These are phyloP conservation scores for Tilletia setariae DNA, from an alignment of 1,284 basidiomycete genomes.

Conservation along the genomic window DNA sequence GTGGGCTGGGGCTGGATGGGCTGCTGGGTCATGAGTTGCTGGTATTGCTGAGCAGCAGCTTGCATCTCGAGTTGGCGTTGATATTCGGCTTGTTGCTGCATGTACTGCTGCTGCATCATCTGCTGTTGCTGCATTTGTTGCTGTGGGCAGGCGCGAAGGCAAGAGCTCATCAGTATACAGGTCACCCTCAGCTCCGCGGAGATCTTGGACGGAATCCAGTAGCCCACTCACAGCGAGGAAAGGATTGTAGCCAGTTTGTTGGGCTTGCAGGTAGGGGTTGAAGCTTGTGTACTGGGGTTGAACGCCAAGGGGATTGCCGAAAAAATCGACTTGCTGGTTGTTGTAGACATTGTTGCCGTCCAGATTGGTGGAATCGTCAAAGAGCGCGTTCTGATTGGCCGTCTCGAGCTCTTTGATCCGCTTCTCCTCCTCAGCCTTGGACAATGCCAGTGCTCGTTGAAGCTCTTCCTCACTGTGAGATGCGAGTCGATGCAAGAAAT, in stretches of 20 bases:
- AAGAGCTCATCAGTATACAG: not conserved
- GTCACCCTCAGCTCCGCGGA: no score
- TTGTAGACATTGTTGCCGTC: constrained; percentile 45
- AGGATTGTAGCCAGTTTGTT: constrained; percentile 50
- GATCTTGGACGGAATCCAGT: not conserved
- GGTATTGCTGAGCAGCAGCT: constrained; percentile 55
- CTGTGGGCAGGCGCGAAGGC: not conserved
- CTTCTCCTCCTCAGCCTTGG: constrained; percentile 70
- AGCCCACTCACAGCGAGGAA: constrained; percentile 22
- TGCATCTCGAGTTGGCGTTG: constrained; percentile 55
- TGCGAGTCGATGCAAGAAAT: not conserved
- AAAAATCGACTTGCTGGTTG: constrained; percentile 45
- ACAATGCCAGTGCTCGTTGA: constrained; percentile 71
- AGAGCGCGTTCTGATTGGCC: constrained; percentile 71
- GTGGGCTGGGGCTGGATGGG: constrained; percentile 60
- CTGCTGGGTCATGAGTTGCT: constrained; percentile 56
- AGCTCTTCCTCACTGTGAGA: constrained; percentile 69
- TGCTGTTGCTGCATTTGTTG: constrained; percentile 39
- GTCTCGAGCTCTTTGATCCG: constrained; percentile 62
- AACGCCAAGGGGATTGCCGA: constrained; percentile 48
- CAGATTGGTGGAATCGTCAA: constrained; percentile 65
- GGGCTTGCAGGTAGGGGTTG: constrained; percentile 60
- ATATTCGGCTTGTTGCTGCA: constrained; percentile 61
- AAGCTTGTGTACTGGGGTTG: constrained; percentile 60
- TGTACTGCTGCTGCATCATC: constrained; percentile 67